Evolutionary conservation across 2,329 filamentous ascomycete genomes (phyloP).

Genomic region (Trichoderma lentiforme): DNA sequence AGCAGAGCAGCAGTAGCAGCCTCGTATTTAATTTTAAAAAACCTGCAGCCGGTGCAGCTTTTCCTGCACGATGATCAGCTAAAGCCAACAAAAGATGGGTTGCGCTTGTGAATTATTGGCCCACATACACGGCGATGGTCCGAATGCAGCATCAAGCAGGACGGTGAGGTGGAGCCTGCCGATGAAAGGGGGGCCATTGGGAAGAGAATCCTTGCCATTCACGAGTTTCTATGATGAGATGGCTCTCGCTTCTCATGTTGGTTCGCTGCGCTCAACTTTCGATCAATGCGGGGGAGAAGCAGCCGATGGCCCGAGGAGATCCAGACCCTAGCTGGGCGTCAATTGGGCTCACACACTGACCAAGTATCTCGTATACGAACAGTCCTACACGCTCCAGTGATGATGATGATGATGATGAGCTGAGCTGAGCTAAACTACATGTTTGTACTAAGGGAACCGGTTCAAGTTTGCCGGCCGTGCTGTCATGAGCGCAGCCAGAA

Average conservation of each 20-base stretch:
- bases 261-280: neutral
- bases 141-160: constrained; percentile 7
- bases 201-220: constrained; percentile 9
- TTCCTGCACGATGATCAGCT: constrained; percentile 5
- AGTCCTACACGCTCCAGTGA: neutral
- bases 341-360: neutral
- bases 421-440: neutral
- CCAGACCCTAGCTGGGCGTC: neutral
- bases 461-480: neutral
- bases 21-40: constrained; percentile 12
- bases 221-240: neutral
- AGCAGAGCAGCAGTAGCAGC: neutral
- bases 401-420: neutral
- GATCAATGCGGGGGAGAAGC: neutral
- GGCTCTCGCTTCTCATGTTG: neutral
- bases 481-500: neutral
- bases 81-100: neutral
- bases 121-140: constrained; percentile 14
- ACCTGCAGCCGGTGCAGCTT: neutral
- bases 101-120: constrained; percentile 1
- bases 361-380: neutral
- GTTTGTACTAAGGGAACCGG: neutral
- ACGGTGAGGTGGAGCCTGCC: constrained; percentile 7
- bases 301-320: constrained; percentile 10
- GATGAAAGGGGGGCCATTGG: neutral